Conservation (phyloP, 768 basidiomycete genomes). For the Clathrus columnatus region DNA sequence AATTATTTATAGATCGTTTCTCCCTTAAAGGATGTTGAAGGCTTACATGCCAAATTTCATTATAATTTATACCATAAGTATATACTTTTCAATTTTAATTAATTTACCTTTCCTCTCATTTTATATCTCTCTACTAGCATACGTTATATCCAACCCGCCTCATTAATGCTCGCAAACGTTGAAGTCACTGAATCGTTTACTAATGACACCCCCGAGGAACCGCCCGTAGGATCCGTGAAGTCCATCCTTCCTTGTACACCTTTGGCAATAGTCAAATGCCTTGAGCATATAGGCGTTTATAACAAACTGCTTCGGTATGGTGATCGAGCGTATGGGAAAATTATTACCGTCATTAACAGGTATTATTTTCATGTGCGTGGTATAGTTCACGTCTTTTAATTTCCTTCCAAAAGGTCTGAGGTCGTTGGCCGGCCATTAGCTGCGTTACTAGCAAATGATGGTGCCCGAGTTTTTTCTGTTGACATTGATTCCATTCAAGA, state of each 20-base stretch:
- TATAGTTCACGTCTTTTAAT: slow-evolving; percentile 1
- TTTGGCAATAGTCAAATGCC: slow-evolving; percentile 89
- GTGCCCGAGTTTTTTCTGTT: slow-evolving; percentile 88
- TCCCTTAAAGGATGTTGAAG: slow-evolving; percentile 96
- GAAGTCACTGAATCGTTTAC: slow-evolving; percentile 27
- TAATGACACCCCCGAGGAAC: slow-evolving; percentile 34
- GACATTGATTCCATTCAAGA: slow-evolving; percentile 97
- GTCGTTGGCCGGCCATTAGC: slow-evolving; percentile 97
- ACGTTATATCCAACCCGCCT: slow-evolving; percentile 79
- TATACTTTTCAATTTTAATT: slow-evolving; percentile 17
- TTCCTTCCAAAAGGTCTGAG: slow-evolving; percentile 59
- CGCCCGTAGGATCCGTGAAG: slow-evolving; percentile 83
- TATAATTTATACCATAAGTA: slow-evolving; percentile 95
- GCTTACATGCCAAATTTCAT: slow-evolving; percentile 92
- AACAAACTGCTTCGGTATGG: slow-evolving; percentile 89
- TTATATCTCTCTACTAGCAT: slow-evolving; percentile 44
- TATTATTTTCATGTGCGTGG: slow-evolving; percentile 22
- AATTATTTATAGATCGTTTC: slow-evolving; percentile 62
- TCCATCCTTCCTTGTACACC: slow-evolving; percentile 97
- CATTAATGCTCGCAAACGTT: slow-evolving; percentile 48
- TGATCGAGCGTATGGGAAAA: slow-evolving; percentile 89
- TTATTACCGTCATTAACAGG: slow-evolving; percentile 92
- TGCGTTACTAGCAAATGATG: slow-evolving; percentile 91
- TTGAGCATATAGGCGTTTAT: slow-evolving; percentile 89
- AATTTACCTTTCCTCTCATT: not conserved